phyloP scores from a whole-genome alignment of 208 protist genomes.

The Porcisia hertigi region DNA sequence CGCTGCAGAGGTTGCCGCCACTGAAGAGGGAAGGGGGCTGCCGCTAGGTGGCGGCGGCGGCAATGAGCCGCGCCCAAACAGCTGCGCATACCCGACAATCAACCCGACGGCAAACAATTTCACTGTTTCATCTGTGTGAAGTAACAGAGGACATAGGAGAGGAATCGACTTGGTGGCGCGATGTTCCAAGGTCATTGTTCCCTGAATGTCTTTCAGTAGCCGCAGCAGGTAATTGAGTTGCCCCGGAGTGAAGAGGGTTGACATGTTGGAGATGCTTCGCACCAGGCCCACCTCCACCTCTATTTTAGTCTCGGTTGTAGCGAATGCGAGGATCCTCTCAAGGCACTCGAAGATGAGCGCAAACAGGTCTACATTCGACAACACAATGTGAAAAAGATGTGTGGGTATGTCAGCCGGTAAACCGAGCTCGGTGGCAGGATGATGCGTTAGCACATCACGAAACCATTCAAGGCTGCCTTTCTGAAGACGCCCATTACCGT shows the following conservation, averaged over 20 bases:
- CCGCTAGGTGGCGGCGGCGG: not conserved
- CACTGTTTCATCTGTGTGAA: slow-evolving; percentile 28
- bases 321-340: slow-evolving; percentile 31
- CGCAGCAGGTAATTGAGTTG: slow-evolving; percentile 27
- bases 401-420: slow-evolving; percentile 26
- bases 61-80: not conserved
- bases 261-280: slow-evolving; percentile 14
- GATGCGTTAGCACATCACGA: slow-evolving; percentile 21
- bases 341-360: slow-evolving; percentile 37
- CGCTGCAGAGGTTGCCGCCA: not conserved
- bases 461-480: slow-evolving; percentile 32
- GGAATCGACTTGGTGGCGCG: slow-evolving; percentile 43
- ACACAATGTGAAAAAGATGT: slow-evolving; percentile 27
- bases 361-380: slow-evolving; percentile 16
- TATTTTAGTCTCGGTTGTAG: slow-evolving; percentile 31
- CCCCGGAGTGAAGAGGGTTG: slow-evolving; percentile 15
- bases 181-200: slow-evolving; percentile 41
- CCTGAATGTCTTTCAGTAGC: slow-evolving; percentile 33
- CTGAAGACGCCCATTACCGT: slow-evolving; percentile 31
- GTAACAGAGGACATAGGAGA: slow-evolving; percentile 43
- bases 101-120: slow-evolving; percentile 30
- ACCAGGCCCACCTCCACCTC: slow-evolving; percentile 25
- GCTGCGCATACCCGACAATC: slow-evolving; percentile 28
- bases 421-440: slow-evolving; percentile 21
- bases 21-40: not conserved